phyloP scores from a whole-genome alignment of 2,329 filamentous ascomycete genomes.

The Macrophomina pseudophaseolina region DNA sequence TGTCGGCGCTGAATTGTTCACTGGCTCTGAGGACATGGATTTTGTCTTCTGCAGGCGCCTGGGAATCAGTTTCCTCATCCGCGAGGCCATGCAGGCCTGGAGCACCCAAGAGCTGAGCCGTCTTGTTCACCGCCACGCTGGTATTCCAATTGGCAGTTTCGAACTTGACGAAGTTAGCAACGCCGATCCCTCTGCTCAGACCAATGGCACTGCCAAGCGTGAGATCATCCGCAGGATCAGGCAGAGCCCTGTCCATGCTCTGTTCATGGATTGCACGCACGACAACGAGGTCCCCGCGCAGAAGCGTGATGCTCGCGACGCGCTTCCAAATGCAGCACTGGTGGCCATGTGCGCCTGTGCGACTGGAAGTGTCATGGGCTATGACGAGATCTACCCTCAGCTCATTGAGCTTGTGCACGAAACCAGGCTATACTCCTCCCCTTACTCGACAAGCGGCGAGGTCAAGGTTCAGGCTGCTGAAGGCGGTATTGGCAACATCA shows the following conservation, averaged over 20 bases:
- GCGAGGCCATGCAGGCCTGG: slow-evolving; percentile 99
- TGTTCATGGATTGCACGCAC: slow-evolving; percentile 99
- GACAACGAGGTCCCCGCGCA: slow-evolving; percentile 97
- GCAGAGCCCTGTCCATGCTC: slow-evolving; percentile 84
- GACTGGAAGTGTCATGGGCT: slow-evolving; percentile 95
- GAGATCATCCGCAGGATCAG: slow-evolving; percentile 82
- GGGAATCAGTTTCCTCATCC: slow-evolving; percentile 87
- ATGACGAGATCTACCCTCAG: slow-evolving; percentile 93
- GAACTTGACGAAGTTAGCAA: slow-evolving; percentile 85
- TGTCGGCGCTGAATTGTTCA: slow-evolving; percentile 93
- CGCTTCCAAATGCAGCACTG: slow-evolving; percentile 88
- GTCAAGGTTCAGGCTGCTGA: slow-evolving; percentile 72
- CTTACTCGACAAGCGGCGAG: slow-evolving; percentile 65
- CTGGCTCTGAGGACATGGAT: slow-evolving; percentile 93
- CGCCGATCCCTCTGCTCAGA: slow-evolving; percentile 52
- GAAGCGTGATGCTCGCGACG: slow-evolving; percentile 92
- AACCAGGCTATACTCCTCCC: slow-evolving; percentile 79
- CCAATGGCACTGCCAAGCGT: slow-evolving; percentile 44
- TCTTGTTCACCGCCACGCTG: slow-evolving; percentile 90
- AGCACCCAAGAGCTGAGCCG: slow-evolving; percentile 90
- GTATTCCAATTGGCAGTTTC: slow-evolving; percentile 94
- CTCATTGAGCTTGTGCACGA: slow-evolving; percentile 94
- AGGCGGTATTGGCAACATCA: slow-evolving; percentile 85
- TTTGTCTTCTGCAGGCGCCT: slow-evolving; percentile 94
- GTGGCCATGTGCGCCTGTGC: slow-evolving; percentile 96